These are phyloP conservation scores for Alternaria sp. DNA, from an alignment of 2,329 filamentous ascomycete species.

Conservation along the genomic window DNA sequence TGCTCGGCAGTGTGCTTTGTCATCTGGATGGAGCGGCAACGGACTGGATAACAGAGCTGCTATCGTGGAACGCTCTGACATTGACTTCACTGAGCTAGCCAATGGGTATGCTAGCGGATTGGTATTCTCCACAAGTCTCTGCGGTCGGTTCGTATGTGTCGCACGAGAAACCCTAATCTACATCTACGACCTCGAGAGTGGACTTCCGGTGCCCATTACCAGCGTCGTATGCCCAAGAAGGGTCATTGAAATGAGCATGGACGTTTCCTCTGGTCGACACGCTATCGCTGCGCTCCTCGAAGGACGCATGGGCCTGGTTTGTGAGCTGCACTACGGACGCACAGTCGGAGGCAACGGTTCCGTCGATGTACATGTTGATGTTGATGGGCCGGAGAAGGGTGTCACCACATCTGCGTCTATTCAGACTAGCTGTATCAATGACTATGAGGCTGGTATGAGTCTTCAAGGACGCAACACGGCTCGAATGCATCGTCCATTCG, in stretches of 20 bases:
- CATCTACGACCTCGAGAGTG: slow-evolving; percentile 58
- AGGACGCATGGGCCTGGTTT: slow-evolving; percentile 67
- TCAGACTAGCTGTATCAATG: slow-evolving; percentile 13
- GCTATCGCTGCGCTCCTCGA: slow-evolving; percentile 66
- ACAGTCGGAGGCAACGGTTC: neutral
- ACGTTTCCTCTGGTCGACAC: slow-evolving; percentile 62
- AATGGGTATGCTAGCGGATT: slow-evolving; percentile 38
- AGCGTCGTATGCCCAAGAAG: slow-evolving; percentile 63
- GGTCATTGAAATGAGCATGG: slow-evolving; percentile 67
- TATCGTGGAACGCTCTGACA: slow-evolving; percentile 28
- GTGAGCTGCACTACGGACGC: slow-evolving; percentile 49
- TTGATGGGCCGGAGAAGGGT: slow-evolving; percentile 9
- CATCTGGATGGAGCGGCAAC: slow-evolving; percentile 49
- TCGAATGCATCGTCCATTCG: neutral
- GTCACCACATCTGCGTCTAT: slow-evolving; percentile 15
- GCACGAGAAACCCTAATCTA: slow-evolving; percentile 62
- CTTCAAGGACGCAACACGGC: slow-evolving; percentile 6
- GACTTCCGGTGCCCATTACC: slow-evolving; percentile 54
- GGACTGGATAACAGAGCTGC: slow-evolving; percentile 25
- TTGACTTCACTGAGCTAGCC: slow-evolving; percentile 45
- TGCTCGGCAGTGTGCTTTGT: slow-evolving; percentile 58
- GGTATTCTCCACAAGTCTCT: slow-evolving; percentile 62
- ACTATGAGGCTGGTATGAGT: slow-evolving; percentile 8
- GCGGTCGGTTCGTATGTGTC: slow-evolving; percentile 64
- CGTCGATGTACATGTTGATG: slow-evolving; percentile 19